Conservation (phyloP, 139 green algal species). For the Astrephomene gubernaculifera region DNA sequence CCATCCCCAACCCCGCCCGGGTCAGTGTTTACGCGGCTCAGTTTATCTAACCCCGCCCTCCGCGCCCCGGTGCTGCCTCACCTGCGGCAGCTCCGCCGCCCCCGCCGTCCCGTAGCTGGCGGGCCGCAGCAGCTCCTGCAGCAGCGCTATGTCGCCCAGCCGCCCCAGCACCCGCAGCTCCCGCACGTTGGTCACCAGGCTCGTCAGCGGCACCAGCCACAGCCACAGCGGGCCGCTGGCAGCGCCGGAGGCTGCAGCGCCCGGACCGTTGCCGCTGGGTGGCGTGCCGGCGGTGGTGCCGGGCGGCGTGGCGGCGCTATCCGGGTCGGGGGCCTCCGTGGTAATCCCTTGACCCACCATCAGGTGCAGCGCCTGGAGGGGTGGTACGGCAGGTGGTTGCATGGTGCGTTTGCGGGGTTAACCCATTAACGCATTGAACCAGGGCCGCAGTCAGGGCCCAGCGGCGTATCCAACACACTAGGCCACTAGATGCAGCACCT, state of each 20-base stretch:
- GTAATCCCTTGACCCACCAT: not conserved
- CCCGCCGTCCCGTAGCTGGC: not conserved
- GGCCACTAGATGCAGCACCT: too few species aligned
- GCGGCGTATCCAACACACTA: too few species aligned
- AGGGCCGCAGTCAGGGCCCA: too few species aligned
- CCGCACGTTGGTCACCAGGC: conserved; percentile 32
- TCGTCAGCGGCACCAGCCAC: conserved; percentile 30
- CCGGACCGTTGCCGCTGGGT: not conserved
- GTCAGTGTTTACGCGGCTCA: too few species aligned
- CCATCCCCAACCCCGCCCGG: too few species aligned
- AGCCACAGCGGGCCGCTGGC: not conserved
- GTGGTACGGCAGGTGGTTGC: too few species aligned
- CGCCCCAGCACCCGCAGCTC: conserved; percentile 36
- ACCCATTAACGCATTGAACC: too few species aligned
- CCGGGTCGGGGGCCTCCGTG: not conserved
- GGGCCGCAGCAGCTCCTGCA: conserved; percentile 36
- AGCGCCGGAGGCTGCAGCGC: not conserved
- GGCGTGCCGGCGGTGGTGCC: not conserved
- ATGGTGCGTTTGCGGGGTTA: too few species aligned
- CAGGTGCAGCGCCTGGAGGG: conserved; percentile 1
- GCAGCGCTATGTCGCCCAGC: conserved; percentile 26
- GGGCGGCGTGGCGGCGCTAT: not conserved
- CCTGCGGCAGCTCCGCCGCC: conserved; percentile 31
- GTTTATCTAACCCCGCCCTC: not conserved
- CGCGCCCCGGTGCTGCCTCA: not conserved